Evolutionary conservation across 2,329 filamentous ascomycete species (phyloP).

Genomic region (Paraphaeosphaeria minitans): DNA sequence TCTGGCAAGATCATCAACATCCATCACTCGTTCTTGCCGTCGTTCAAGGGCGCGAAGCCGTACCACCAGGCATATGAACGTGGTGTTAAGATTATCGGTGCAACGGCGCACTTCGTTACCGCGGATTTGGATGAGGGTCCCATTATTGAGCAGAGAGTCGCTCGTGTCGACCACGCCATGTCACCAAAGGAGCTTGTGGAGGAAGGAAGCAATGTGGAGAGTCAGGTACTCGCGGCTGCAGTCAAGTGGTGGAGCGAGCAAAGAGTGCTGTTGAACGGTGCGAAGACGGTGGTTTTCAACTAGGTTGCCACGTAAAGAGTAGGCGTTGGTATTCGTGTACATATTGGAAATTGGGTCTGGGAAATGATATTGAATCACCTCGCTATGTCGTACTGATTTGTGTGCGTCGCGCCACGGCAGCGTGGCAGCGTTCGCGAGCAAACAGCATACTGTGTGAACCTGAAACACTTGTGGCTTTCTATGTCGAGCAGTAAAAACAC

Average conservation of each 20-base stretch:
- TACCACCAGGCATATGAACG: slow-evolving; percentile 88
- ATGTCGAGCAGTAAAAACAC: neutral
- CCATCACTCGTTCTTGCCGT: slow-evolving; percentile 84
- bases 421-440: neutral
- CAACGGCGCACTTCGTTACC: slow-evolving; percentile 85
- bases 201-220: slow-evolving; percentile 83
- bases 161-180: slow-evolving; percentile 77
- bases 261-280: slow-evolving; percentile 76
- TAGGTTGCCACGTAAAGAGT: slow-evolving; percentile 23
- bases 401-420: neutral
- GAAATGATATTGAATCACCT: neutral
- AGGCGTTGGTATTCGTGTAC: neutral
- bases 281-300: slow-evolving; percentile 79
- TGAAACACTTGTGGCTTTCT: neutral
- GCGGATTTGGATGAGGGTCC: slow-evolving; percentile 84
- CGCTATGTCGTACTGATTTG: neutral
- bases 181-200: slow-evolving; percentile 76
- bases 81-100: slow-evolving; percentile 87
- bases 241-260: slow-evolving; percentile 85
- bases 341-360: neutral
- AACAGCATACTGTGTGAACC: neutral
- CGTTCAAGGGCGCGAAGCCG: slow-evolving; percentile 86
- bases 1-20: slow-evolving; percentile 90
- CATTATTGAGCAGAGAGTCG: slow-evolving; percentile 84
- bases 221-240: slow-evolving; percentile 77